These are phyloP conservation scores for Lachnellula subtilissima DNA, from an alignment of 2,329 filamentous ascomycete genomes.

Conservation along the genomic window DNA sequence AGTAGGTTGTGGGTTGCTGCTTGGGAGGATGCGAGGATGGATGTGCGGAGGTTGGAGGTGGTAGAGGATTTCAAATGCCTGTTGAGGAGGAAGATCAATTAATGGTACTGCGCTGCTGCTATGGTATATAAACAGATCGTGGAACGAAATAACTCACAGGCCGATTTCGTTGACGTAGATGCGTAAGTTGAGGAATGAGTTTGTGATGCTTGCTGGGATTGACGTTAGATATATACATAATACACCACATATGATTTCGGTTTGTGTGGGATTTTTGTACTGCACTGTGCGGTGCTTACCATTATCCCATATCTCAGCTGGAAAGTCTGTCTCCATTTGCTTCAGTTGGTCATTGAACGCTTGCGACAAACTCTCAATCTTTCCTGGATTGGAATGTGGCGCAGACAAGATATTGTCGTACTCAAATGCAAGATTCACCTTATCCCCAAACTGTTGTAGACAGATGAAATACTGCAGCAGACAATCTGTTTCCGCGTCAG, in stretches of 20 bases:
- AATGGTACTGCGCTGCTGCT: too few species aligned
- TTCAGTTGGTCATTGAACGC: slow-evolving; percentile 23
- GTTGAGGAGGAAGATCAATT: too few species aligned
- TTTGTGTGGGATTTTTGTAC: too few species aligned
- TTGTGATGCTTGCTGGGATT: slow-evolving; percentile 9
- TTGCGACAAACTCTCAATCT: slow-evolving; percentile 24
- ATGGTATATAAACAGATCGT: too few species aligned
- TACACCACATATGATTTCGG: not conserved
- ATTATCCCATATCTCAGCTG: slow-evolving; percentile 21
- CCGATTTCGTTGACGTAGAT: slow-evolving; percentile 26
- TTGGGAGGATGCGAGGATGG: slow-evolving; percentile 7
- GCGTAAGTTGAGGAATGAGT: slow-evolving; percentile 9
- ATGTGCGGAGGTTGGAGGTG: not conserved
- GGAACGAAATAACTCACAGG: slow-evolving; percentile 2
- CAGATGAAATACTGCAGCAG: slow-evolving; percentile 24
- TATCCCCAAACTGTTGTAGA: slow-evolving; percentile 25
- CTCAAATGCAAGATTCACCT: slow-evolving; percentile 26
- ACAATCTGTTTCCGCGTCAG: slow-evolving; percentile 20
- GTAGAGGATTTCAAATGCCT: slow-evolving; percentile 13
- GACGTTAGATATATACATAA: not conserved
- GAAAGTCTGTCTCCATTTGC: slow-evolving; percentile 20
- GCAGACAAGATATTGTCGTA: slow-evolving; percentile 17
- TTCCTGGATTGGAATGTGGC: slow-evolving; percentile 17
- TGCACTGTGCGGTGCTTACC: slow-evolving; percentile 12
- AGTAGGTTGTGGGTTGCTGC: slow-evolving; percentile 2